Base-by-base conservation (phyloP, 2,329 filamentous ascomycete genomes). In the Nectriaceae sp. region DNA sequence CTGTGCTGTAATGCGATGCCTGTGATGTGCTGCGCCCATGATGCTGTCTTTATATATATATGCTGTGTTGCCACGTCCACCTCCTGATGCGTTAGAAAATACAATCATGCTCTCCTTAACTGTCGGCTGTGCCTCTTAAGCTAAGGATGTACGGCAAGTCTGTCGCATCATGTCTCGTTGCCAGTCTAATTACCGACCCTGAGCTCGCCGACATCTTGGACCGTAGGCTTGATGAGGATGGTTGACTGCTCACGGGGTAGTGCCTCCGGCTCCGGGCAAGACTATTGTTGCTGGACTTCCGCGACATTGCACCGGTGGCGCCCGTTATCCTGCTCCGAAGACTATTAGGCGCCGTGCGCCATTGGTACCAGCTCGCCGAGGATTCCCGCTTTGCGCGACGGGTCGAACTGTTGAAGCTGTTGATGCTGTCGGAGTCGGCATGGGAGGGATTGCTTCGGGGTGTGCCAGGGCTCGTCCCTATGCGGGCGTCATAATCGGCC, bases 331-430 rank as follows among this genome's bases (percentile, higher is more conserved):
- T 71, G 49, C 75, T 79, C 38, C 70, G 71, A 5, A 77, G 72
- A 21, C 78, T 81, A n/a, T 76, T 79, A 1, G 79, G 78, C 15
- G 78, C 78, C 5, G 78, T 81, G 44, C 73, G 69, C 54, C 75
- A 82, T 19, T 73, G 66, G 37, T 66, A 69, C 69, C 74, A 71
- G 21, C 68, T 69, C 5, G 69, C 68, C 5, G 75, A 79, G 15
- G 73, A 70, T 31, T 70, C 70, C 21, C 74, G 71, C 44, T 59
- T 63, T 2, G 61, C 51, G 19, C 67, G 55, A 6, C 62, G 61
- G 13, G 60, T 51, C 3, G 69, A 72, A 13, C 24, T 29, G 24
- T 13, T 29, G 24, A n/a, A n/a, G 43, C 59, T 64, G 15, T 60
- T 61, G 11, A 65, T 67, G 56, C 68, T 71, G 29, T 54, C 55